Evolutionary conservation across 371 early-diverging fungal species (phyloP), one percentile per base, ranked within the genome.

Genomic region (Rhizopus stolonifer): DNA sequence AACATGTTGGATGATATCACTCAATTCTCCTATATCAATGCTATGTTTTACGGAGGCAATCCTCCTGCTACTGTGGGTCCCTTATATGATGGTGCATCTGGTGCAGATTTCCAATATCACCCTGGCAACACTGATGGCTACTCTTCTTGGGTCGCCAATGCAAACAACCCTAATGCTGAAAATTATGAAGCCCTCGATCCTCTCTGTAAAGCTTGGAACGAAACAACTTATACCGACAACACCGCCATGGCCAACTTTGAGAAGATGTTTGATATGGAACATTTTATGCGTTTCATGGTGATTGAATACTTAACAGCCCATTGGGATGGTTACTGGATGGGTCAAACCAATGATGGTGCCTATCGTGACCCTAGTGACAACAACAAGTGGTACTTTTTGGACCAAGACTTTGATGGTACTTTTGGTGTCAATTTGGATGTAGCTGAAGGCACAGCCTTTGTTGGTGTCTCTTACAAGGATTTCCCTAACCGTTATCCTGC

Each of bases 281-380:
- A 49, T 1, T 76, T 77, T 54, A 24, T 82, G 31, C 79, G 82
- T n/a, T 78, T 77, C 66, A 80, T 82, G 80, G 82, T 82, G 23
- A 53, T 80, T 55, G 82, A 82, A 56, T 82, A 78, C 65, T 65
- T 80, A 25, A 55, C 72, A 44, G 82, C 67, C 19, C 54, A 73
- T 44, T 82, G 82, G 82, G 82, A 82, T 49, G 80, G 74, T 29
- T 82, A 82, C 69, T 82, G 82, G 82, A 71, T 71, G 68, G 43
- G 24, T 19, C 80, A 78, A 56, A 74, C 77, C 53, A 82, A 82
- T 60, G 70, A 72, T 49, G 82, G 77, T 62, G 75, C 79, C 11
- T 82, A 77, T 59, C 70, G 73, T 33, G 82, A 82, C 40, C 58
- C 65, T 26, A 68, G 64, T 24, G 65, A 65, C 9, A 67, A 72